Evolutionary conservation across 2,329 filamentous ascomycete genomes (phyloP), one percentile per base, ranked within the genome.

Genomic region (Ampelomyces quisqualis): DNA sequence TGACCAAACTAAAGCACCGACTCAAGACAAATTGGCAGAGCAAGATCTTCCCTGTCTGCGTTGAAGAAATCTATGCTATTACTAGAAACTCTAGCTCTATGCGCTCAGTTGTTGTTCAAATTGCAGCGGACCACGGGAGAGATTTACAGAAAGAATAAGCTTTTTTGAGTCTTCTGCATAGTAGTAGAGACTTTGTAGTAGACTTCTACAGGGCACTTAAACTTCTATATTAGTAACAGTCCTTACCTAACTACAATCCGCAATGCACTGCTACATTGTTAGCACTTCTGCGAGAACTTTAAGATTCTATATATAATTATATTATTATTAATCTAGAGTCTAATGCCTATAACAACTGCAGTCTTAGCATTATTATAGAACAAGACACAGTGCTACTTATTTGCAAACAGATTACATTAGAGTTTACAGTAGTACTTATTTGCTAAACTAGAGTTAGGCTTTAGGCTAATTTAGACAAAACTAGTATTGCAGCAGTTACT

Each of bases 251-350:
- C n/a, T n/a, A n/a, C n/a, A n/a, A n/a, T n/a, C n/a, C n/a, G n/a
- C n/a, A 30, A 14, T 30, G 13, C 27, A 6, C 27, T 30, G 14
- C 27, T 30, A 30, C 27, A n/a, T 30, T 30, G 14, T 14, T 30
- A 9, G 14, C 11, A 15, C 27, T 30, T 17, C 27, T 14, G n/a
- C 14, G 14, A 15, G 13, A 30, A 15, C 27, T 30, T 30, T 14
- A 14, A 30, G 27, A 30, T 30, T 15, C 13, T 30, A 30, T 30
- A 30, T 30, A 30, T 9, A 17, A 30, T 30, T 30, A 30, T 17
- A 30, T 30, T 17, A 30, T 30, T 17, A 30, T 15, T 30, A 30
- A 30, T 30, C 27, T 30, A 30, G 27, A 30, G 27, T 30, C 27
- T 30, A 17, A 30, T 30, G 14, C 27, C 13, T 30, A 30, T 30